Evolutionary conservation across 2,329 filamentous ascomycete species (phyloP), one percentile per base, ranked within the genome.

Genomic region (Hortaea werneckii): DNA sequence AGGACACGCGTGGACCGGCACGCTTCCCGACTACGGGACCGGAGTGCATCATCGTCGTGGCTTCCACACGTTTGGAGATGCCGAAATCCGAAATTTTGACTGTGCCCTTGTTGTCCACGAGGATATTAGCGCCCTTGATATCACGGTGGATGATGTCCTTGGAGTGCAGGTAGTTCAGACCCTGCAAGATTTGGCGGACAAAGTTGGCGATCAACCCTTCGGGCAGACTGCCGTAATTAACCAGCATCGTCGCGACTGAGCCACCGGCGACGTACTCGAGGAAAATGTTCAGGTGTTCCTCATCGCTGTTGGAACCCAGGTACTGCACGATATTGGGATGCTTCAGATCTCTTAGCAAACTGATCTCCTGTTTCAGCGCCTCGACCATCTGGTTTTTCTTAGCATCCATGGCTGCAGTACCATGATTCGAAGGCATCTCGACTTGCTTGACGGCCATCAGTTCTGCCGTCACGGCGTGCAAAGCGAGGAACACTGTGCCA

Each of bases 31-130:
- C 67, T 28, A 50, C 51, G 61, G 63, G 50, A 59, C 62, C 45
- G 60, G 69, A 38, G 60, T 64, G 47, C 59, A 69, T 42, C 61
- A 95, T 79, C 49, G 89, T 92, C 47, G 87, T 83, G 10, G 88
- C 88, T 67, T 96, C 90, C 37, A 96, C 85, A 65, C 94, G 94
- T 75, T 98, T 98, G 50, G 86, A 94, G 63, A 98, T 96, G 62
- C 92, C 92, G 58, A 98, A 98, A 73, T 98, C 92, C 6, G 90
- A 96, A 54, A 98, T 98, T 70, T 98, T 98, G 70, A 98, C 94
- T 6, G 87, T 90, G 48, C 92, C 92, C 69, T 96, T 95, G 74
- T 96, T 96, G 71, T 98, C 92, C 47, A 98, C 92, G 5, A 98
- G 80, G 56, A 98, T 94, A 63, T 98, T 98, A 65, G 92, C 92